phyloP scores from a whole-genome alignment of 2,329 filamentous ascomycete species.

The Aspergillus fumigatiaffinis region DNA sequence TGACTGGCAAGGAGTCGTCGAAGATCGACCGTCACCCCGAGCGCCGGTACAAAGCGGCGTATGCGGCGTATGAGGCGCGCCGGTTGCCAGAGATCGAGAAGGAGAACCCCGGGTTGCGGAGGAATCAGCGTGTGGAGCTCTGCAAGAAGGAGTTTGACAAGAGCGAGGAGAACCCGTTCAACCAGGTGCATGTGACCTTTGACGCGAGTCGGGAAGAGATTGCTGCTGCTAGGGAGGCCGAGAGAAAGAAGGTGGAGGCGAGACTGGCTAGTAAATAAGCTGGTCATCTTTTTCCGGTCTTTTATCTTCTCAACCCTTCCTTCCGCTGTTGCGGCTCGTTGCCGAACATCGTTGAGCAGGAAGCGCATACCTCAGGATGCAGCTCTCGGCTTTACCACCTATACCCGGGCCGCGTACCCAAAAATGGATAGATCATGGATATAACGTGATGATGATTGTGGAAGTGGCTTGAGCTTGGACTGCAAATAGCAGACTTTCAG shows the following conservation, averaged over 20 bases:
- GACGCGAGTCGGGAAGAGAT: slow-evolving; percentile 78
- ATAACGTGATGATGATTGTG: background rate
- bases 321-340: background rate
- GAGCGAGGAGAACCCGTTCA: slow-evolving; percentile 92
- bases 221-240: slow-evolving; percentile 58
- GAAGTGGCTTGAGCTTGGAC: background rate
- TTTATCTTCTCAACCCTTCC: background rate
- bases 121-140: slow-evolving; percentile 78
- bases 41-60: slow-evolving; percentile 80
- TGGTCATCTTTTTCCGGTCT: background rate
- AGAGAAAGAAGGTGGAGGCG: slow-evolving; percentile 71
- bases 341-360: background rate
- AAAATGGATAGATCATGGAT: slow-evolving; percentile 10
- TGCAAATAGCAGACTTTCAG: background rate
- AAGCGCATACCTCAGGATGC: background rate
- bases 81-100: slow-evolving; percentile 79
- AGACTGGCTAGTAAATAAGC: slow-evolving; percentile 47
- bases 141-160: slow-evolving; percentile 93
- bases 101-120: slow-evolving; percentile 73
- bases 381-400: background rate
- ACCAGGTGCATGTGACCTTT: slow-evolving; percentile 72
- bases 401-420: background rate
- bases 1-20: slow-evolving; percentile 55
- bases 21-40: slow-evolving; percentile 89
- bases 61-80: slow-evolving; percentile 74